These are phyloP conservation scores for Kwoniella bestiolae DNA, from an alignment of 768 basidiomycete species.

Conservation along the genomic window DNA sequence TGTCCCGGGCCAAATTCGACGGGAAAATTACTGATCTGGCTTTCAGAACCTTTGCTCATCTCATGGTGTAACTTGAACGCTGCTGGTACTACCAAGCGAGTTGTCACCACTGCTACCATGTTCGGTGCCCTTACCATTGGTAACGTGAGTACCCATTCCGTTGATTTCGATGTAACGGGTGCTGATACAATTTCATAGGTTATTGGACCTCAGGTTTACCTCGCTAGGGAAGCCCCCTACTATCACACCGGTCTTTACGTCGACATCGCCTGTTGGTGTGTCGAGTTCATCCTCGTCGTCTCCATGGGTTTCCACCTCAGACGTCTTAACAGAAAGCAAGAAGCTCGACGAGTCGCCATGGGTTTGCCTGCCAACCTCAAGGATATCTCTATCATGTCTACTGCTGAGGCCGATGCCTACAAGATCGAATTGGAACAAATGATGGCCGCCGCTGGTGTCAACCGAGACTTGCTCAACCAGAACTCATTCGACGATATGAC, in stretches of 20 bases:
- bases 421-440: slow-evolving; percentile 39
- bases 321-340: slow-evolving; percentile 48
- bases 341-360: slow-evolving; percentile 42
- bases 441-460: slow-evolving; percentile 26
- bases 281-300: slow-evolving; percentile 41
- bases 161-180: neutral
- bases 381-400: slow-evolving; percentile 52
- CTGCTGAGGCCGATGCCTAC: slow-evolving; percentile 51
- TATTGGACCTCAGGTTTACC: slow-evolving; percentile 54
- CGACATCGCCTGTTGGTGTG: slow-evolving; percentile 51
- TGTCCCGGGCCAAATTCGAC: too few species aligned
- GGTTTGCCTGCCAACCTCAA: slow-evolving; percentile 48
- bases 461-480: slow-evolving; percentile 35
- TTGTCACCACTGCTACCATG: slow-evolving; percentile 43
- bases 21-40: neutral
- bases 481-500: slow-evolving; percentile 52
- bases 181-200: neutral
- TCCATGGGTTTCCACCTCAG: slow-evolving; percentile 50
- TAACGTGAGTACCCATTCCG: slow-evolving; percentile 21
- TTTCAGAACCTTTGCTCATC: slow-evolving; percentile 29
- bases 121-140: slow-evolving; percentile 44
- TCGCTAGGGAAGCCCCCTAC: slow-evolving; percentile 40
- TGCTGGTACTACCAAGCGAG: slow-evolving; percentile 48
- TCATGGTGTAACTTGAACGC: slow-evolving; percentile 49
- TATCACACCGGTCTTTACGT: slow-evolving; percentile 55